Evolutionary conservation across 2,329 filamentous ascomycete genomes (phyloP), one percentile per base, ranked within the genome.

Genomic region (Penicillium griseofulvum): DNA sequence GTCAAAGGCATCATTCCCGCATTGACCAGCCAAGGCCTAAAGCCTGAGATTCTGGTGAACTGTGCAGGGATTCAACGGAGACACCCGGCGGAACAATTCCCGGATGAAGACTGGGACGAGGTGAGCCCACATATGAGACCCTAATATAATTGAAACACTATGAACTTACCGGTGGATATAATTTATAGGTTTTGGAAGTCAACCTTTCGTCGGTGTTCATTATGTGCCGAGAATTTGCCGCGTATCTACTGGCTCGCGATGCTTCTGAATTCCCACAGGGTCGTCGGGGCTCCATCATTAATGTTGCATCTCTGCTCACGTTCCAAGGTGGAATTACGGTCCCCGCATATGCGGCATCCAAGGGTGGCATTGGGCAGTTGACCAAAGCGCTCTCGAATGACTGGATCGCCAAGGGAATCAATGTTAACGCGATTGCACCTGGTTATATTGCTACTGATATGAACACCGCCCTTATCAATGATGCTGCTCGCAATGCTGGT

Each of bases 301-400:
- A 96, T 76, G 85, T 95, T 53, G 91, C 87, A 11, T 89, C 85
- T 12, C 82, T 97, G 38, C 81, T 96, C 36, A 86, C 85, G 44
- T 93, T 93, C 80, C 89, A 96, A 71, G 92, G 92, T 52, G 91
- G 91, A 0, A 80, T 96, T 62, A 96, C 88, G 0, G 90, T 96
- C 1, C 91, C 68, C 44, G 56, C 70, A 49, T 61, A 68, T 44
- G 59, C 65, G 1, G 64, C 65, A 1, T 63, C 67, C 33, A 69
- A 69, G 55, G 70, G 86, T 22, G 65, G 65, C 5, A 56, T 66
- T 38, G 64, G 62, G 12, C 63, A 66, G 42, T 50, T 67, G 43
- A 83, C 81, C 9, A 79, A 75, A 63, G 77, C 76, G 2, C 82
- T 85, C 58, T 83, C 79, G 1, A 76, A 78, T 46, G 74, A 75